Evolutionary conservation across 129 eudicot species (phyloP).

Genomic region (Saussurea involucrata): DNA sequence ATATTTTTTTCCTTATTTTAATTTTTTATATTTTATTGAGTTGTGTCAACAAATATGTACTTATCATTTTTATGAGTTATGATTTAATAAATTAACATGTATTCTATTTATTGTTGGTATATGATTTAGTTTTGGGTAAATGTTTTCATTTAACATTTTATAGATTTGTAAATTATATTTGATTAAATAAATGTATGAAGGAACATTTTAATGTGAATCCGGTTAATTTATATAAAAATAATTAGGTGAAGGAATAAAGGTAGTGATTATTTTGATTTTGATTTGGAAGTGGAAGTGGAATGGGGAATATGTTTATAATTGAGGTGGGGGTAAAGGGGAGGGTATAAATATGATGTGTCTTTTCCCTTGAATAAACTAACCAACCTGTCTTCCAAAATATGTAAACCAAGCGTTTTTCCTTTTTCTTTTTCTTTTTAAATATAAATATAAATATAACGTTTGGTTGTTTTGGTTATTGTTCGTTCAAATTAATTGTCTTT

Average conservation of each 20-base stretch:
- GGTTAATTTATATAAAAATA: not conserved
- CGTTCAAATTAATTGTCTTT: no score
- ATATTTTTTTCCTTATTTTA: no score
- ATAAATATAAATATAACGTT: no score
- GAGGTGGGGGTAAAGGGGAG: not conserved
- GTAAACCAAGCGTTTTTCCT: no score
- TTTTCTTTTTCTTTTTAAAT: not conserved
- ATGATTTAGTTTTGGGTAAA: no score
- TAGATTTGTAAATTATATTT: not conserved
- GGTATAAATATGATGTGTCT: not conserved
- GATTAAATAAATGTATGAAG: no score
- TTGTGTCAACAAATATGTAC: no score
- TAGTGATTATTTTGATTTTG: not conserved
- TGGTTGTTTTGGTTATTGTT: not conserved
- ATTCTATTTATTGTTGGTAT: no score
- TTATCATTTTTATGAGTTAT: no score
- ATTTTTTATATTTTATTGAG: no score
- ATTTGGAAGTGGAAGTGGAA: not conserved
- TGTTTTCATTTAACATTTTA: not conserved
- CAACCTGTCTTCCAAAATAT: not conserved
- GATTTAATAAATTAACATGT: no score
- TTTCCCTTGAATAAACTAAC: not conserved
- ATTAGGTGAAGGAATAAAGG: not conserved
- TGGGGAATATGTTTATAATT: not conserved
- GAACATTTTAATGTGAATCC: no score